Conservation (phyloP, 768 basidiomycete species). For the Trametes sanguinea region DNA sequence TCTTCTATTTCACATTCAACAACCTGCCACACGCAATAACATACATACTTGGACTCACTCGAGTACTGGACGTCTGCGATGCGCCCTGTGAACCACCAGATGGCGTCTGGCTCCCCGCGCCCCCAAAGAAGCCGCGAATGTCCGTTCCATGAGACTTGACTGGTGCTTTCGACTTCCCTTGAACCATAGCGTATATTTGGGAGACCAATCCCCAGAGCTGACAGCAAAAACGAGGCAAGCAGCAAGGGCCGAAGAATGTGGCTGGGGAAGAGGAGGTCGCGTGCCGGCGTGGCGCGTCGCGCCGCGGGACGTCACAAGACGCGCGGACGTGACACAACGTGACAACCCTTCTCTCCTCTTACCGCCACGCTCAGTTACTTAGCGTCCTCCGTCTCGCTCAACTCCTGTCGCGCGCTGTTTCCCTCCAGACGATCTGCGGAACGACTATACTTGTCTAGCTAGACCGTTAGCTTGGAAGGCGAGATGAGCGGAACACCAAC, state of each 20-base stretch:
- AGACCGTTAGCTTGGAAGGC: not conserved
- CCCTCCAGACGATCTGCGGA: no score
- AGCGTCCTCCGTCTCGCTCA: not conserved
- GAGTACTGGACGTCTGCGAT: not conserved
- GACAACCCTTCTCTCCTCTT: constrained; percentile 4
- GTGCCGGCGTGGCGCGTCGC: constrained; percentile 8
- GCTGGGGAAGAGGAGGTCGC: not conserved
- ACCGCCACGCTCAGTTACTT: not conserved
- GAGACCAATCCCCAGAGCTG: not conserved
- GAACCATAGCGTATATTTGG: constrained; percentile 11
- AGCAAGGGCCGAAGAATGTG: not conserved
- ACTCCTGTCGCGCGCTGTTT: no score
- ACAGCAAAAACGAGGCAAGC: not conserved
- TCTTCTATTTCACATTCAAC: not conserved
- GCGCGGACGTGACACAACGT: constrained; percentile 11
- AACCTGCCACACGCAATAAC: not conserved
- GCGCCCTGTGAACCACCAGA: constrained; percentile 13
- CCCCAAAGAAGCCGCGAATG: constrained; percentile 33
- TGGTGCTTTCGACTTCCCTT: constrained; percentile 18
- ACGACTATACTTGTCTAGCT: no score
- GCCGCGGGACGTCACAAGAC: constrained; percentile 18
- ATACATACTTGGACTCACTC: not conserved
- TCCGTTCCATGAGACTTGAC: constrained; percentile 27
- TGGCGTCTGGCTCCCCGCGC: constrained; percentile 12
- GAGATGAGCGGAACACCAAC: not conserved